Percentiles rank a stretch among this genome's conserved stretches.
phyloP scores from a whole-genome alignment of 495 filamentous ascomycete species.

The Podospora anserina region DNA sequence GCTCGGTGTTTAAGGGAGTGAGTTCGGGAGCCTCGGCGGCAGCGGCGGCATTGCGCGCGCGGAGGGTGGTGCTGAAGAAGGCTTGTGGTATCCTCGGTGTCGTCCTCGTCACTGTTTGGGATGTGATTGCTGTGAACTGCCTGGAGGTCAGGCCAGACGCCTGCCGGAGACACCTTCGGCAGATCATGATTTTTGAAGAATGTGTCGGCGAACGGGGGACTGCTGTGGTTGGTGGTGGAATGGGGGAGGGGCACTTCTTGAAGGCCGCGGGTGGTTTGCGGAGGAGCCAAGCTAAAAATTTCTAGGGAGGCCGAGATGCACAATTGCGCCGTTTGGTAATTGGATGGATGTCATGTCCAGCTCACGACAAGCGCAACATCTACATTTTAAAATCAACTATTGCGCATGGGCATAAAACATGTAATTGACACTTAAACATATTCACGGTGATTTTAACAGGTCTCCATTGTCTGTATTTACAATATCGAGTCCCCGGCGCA shows the following conservation, averaged over 20 bases:
- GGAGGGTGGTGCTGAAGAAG: constrained; percentile 34
- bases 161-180: constrained; percentile 44
- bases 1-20: constrained; percentile 23
- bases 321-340: constrained; percentile 24
- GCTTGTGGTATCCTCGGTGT: background rate
- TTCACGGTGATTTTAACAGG: background rate
- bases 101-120: constrained; percentile 6
- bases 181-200: constrained; percentile 42
- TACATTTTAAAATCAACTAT: background rate
- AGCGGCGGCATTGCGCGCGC: constrained; percentile 28
- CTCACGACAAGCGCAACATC: background rate
- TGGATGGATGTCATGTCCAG: constrained; percentile 11
- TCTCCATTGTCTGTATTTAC: constrained; percentile 5
- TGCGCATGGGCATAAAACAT: background rate
- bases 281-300: constrained; percentile 40
- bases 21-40: constrained; percentile 25
- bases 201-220: constrained; percentile 1
- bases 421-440: too few relatives aligned
- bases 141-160: constrained; percentile 26
- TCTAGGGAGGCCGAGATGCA: constrained; percentile 32
- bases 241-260: constrained; percentile 7
- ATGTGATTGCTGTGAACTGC: constrained; percentile 18
- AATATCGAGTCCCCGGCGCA: background rate
- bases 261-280: constrained; percentile 12
- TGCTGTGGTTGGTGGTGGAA: background rate